Evolutionary conservation across 345 rosid genomes (phyloP), one percentile per base, ranked within the genome.

Genomic region (Triadica sebifera): DNA sequence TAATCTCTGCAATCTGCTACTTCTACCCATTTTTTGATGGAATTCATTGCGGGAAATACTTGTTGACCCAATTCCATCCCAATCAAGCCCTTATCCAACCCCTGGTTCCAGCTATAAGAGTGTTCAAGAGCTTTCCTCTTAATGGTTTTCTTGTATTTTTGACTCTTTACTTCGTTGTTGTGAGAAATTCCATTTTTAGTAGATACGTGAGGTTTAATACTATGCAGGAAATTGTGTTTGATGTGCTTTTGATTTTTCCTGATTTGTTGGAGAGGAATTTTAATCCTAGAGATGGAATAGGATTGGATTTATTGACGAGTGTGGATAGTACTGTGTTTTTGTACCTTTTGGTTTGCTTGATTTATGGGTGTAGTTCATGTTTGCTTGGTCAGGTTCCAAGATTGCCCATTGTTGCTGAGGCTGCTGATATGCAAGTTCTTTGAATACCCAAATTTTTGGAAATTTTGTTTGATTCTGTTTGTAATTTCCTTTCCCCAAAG

Each of bases 131-230:
- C 86, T 92, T 94, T 72, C 97, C 98, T 57, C 82, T 92, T 6
- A 94, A 91, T 71, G 95, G 98, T 72, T 87, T 94, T 68, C 76
- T 94, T 45, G 84, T 91, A 70, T 91, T 91, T 76, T 73, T 91
- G 65, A 84, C 95, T 24, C 86, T 94, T 65, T 94, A 94, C 85
- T 94, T 92, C 73, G 93, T 88, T 55, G 94, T 94, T 69, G 97
- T 94, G 9, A 89, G 95, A 84, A 94, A 92, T 77, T 80, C 73
- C 4, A 92, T 89, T 12, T 92, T 95, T 78, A 92, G 97, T 80
- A 91, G 92, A 84, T 92, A 94, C 76, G 98, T 92, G 70, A 89
- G 98, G 90, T 94, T 94, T 81, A 94, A 94, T 79, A 91, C 96
- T 45, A 94, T 92, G 98, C 98, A 94, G 80, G 98, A 92, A 15